Evolutionary conservation across 2,329 filamentous ascomycete species (phyloP).

Genomic region (Neofusicoccum sp.): DNA sequence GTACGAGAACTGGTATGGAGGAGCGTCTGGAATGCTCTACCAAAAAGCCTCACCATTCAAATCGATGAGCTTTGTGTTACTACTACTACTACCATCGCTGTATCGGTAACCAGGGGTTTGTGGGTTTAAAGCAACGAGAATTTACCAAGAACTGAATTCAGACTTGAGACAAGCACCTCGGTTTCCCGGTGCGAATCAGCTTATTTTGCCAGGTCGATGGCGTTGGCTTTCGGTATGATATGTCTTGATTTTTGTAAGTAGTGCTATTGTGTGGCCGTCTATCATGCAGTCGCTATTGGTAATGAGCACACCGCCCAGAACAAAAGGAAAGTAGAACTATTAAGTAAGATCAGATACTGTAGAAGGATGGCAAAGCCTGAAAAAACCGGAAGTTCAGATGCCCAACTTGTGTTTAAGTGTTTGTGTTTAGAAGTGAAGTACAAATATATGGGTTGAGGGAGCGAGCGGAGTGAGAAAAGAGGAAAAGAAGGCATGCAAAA

Average conservation of each 20-base stretch:
- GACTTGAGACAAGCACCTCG: too few species aligned
- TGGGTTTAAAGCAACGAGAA: too few species aligned
- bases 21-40: too few species aligned
- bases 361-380: not conserved
- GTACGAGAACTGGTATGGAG: too few species aligned
- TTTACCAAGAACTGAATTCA: too few species aligned
- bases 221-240: not conserved
- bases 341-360: not conserved
- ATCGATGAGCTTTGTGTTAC: too few species aligned
- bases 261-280: constrained; percentile 10
- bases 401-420: not conserved
- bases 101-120: too few species aligned
- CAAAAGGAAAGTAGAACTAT: not conserved
- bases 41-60: too few species aligned
- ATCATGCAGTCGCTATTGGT: constrained; percentile 12
- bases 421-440: not conserved
- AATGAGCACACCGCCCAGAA: not conserved
- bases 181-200: too few species aligned
- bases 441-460: not conserved
- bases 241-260: not conserved
- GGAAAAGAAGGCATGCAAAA: not conserved
- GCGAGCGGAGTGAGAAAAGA: not conserved
- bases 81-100: too few species aligned
- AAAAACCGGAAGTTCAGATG: not conserved
- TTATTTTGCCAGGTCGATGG: too few species aligned